Conservation (phyloP, 1,284 basidiomycete species). For the Psilocybe mexicana region DNA sequence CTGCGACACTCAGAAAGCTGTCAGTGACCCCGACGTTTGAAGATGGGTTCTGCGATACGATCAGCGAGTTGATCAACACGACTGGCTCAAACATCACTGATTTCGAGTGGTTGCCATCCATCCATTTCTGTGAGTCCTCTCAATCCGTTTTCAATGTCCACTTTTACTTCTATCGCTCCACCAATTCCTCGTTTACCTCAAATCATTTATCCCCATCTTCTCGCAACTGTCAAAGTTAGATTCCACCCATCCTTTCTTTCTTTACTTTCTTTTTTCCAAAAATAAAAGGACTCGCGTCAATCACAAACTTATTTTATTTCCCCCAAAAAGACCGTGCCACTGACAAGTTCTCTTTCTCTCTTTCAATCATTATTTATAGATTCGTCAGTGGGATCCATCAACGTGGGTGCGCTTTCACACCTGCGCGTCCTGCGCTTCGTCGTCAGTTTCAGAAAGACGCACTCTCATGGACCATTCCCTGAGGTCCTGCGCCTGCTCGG, state of each 20-base stretch:
- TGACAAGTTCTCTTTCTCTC: not conserved
- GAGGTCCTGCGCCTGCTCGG: slow-evolving; percentile 15
- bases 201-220: not conserved
- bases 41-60: slow-evolving; percentile 17
- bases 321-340: not conserved
- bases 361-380: slow-evolving; percentile 2
- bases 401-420: slow-evolving; percentile 11
- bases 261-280: not conserved
- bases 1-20: slow-evolving; percentile 13
- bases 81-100: slow-evolving; percentile 12
- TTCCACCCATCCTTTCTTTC: not conserved
- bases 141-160: not conserved
- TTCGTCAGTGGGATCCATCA: slow-evolving; percentile 18
- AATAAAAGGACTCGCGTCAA: not conserved
- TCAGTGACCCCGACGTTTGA: slow-evolving; percentile 23
- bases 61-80: slow-evolving; percentile 16
- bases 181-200: not conserved
- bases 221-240: not conserved
- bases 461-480: slow-evolving; percentile 15
- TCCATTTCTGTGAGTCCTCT: slow-evolving; percentile 21
- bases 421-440: slow-evolving; percentile 17
- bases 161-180: not conserved
- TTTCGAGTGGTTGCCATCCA: slow-evolving; percentile 24
- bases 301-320: not conserved
- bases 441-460: slow-evolving; percentile 20